Base-by-base conservation (phyloP, 768 basidiomycete genomes). In the Trametes villosa region DNA sequence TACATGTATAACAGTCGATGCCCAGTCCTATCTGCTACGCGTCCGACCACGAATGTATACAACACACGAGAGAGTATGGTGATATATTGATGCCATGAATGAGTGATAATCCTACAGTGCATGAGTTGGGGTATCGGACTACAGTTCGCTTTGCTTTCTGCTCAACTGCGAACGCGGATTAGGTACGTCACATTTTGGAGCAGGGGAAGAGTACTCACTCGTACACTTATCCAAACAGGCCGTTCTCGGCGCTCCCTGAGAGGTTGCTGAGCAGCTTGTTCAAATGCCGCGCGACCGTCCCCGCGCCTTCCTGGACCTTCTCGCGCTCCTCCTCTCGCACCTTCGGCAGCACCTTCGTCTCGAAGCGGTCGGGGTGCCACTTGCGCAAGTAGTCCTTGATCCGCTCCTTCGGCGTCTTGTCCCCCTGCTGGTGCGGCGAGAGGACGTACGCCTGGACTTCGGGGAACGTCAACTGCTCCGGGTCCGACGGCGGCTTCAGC, bases 281-380 rank as follows among this genome's bases (percentile, higher is more conserved):
- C 57, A 93, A 78, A 70, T 78, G 82, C 64, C 91, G 79, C 49
- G 84, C 86, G 52, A 94, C 91, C 29, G 75, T 74, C 27, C 89
- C 90, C 1, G 88, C 88, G n/a, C 86, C 91, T 58, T 83, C 81
- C 73, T 83, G 82, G 50, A 93, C 89, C 67, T 72, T 82, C 68
- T 85, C 89, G 70, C 79, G 80, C 61, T 92, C 88, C 34, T 71
- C 78, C 62, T 86, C 85, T 49, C 76, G 73, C 49, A 92, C 88
- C 72, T 86, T 86, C 12, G 80, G 75, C 68, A 92, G 71, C 53
- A 83, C 75, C 71, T 87, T 86, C 34, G 84, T 85, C 65, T 92
- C 87, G 68, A 93, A 92, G 33, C 88, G 84, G 74, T 93, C 91
- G 4, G 91, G 91, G 73, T 93, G 91, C 91, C 90, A 93, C 64